Base-by-base conservation (phyloP, 768 basidiomycete species). In the Cubamyces sp. region DNA sequence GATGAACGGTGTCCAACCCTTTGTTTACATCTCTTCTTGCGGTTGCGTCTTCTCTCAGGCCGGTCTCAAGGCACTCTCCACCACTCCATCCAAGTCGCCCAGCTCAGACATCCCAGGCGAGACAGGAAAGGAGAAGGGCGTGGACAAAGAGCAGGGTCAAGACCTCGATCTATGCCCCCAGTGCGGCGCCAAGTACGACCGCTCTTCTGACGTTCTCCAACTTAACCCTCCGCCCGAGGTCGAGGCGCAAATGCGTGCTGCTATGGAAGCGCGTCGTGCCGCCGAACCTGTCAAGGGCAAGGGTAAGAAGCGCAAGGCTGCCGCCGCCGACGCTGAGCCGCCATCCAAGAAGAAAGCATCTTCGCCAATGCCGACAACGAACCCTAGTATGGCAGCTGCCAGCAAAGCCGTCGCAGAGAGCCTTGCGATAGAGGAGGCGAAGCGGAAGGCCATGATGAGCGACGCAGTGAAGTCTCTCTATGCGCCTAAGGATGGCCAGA, bases 1-100 rank as follows among this genome's bases (percentile, higher is more conserved):
- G 76, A 98, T 98, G 94, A 94, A 93, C 67, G 97, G 97, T 15
- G 72, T 74, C 3, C 84, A 90, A 54, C 93, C 94, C 0, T 98
- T 98, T 73, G 87, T 95, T 55, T 96, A 95, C 71, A 74, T 98
- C 66, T 79, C 82, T 15, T 77, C 87, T 0, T 98, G 96, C 69
- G 95, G 95, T 16, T 96, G 94, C 73, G 93, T 94, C 34, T 93
- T 98, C 76, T 90, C 93, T 4, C 90, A 91, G 61, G 88, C 88
- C 0, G 92, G 90, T 2, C 79, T 98, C 43, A 87, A 86, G 60
- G 87, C 88, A 3, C 81, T 94, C 50, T 67, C 85, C 34, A 69
- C 80, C 3, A 66, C 76, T 3, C 70, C 74, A 37, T 74, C 72
- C 30, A 71, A 50, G 60, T 54, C 54, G 5, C 61, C 46, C 8